phyloP scores from a whole-genome alignment of 768 basidiomycete genomes.

The Clavaria fumosa region DNA sequence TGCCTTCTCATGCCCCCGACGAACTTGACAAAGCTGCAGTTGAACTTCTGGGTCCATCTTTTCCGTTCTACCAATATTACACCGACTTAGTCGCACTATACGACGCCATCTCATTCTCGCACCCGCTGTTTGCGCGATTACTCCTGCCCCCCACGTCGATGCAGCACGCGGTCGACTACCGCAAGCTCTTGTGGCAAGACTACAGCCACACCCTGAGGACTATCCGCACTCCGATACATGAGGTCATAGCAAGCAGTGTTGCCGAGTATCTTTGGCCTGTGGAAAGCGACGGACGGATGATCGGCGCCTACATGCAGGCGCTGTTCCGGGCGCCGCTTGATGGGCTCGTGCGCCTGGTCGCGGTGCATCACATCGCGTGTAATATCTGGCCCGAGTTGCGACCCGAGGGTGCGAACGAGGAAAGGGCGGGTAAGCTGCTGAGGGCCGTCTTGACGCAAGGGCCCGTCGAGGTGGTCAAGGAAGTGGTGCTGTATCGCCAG shows the following conservation, averaged over 20 bases:
- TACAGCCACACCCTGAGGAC: constrained; percentile 50
- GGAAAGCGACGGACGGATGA: constrained; percentile 44
- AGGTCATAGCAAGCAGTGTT: constrained; percentile 37
- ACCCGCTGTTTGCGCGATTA: constrained; percentile 58
- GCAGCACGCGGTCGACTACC: constrained; percentile 68
- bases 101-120: constrained; percentile 77
- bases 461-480: constrained; percentile 27
- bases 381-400: constrained; percentile 57
- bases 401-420: constrained; percentile 12
- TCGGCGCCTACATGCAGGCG: constrained; percentile 48
- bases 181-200: constrained; percentile 73
- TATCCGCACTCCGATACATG: constrained; percentile 33
- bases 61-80: constrained; percentile 90
- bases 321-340: constrained; percentile 30
- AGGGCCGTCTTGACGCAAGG: constrained; percentile 38
- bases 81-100: constrained; percentile 85
- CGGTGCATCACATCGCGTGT: constrained; percentile 65
- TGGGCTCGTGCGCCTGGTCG: constrained; percentile 51
- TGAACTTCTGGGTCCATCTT: constrained; percentile 43
- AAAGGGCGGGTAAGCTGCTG: constrained; percentile 32
- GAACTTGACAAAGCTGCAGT: constrained; percentile 39
- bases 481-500: constrained; percentile 47
- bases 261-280: constrained; percentile 57
- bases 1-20: constrained; percentile 9
- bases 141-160: constrained; percentile 66